Conservation (phyloP, 2,329 filamentous ascomycete genomes). For the Xylaria sp. region DNA sequence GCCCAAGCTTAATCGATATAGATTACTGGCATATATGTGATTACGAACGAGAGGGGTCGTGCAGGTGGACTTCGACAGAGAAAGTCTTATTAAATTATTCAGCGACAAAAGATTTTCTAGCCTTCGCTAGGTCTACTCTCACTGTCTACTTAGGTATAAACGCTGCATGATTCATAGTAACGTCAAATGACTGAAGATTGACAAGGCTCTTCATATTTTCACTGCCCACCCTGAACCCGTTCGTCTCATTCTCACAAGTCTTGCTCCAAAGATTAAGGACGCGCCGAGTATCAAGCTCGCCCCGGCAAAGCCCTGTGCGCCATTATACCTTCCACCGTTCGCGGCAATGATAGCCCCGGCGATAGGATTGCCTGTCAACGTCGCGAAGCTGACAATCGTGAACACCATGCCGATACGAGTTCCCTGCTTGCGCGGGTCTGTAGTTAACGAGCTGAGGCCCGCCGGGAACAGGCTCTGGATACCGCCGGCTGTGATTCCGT, state of each 20-base stretch:
- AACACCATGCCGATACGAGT: constrained; percentile 70
- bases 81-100: background rate
- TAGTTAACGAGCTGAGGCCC: constrained; percentile 65
- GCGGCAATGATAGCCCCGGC: constrained; percentile 61
- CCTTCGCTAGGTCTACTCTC: background rate
- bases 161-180: background rate
- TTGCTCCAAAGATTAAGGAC: constrained; percentile 54
- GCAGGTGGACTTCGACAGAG: too few relatives aligned
- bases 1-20: background rate
- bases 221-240: constrained; percentile 53
- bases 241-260: constrained; percentile 54
- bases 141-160: background rate
- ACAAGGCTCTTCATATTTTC: constrained; percentile 50
- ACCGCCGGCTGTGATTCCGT: constrained; percentile 71
- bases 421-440: constrained; percentile 63
- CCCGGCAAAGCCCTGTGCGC: constrained; percentile 63
- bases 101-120: background rate
- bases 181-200: too few relatives aligned
- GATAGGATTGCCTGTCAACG: constrained; percentile 64
- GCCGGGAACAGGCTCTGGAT: constrained; percentile 76
- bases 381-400: constrained; percentile 64
- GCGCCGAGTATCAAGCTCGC: constrained; percentile 56
- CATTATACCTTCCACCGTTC: constrained; percentile 56
- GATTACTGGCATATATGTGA: constrained; percentile 7
- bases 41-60: constrained; percentile 1